Percentiles rank a stretch among this genome's conserved stretches.
phyloP scores from a whole-genome alignment of 352 stramenopile species.

The Aphanomyces astaci region DNA sequence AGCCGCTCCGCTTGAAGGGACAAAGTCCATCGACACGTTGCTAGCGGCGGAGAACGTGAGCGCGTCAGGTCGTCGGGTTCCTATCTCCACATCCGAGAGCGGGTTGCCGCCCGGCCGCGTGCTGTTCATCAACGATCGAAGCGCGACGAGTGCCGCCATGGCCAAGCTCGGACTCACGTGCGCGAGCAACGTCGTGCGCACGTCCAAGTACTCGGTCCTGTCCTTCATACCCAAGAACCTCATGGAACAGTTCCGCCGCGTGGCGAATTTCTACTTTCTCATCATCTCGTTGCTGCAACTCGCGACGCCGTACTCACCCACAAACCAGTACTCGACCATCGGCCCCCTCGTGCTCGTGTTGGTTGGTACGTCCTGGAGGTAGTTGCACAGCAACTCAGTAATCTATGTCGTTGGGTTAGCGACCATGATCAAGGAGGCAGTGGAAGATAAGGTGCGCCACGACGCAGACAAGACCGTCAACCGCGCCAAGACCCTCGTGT shows the following conservation, averaged over 20 bases:
- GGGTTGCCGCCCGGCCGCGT: constrained; percentile 29
- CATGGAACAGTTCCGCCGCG: constrained; percentile 92
- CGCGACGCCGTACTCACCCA: constrained; percentile 78
- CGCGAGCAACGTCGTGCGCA: constrained; percentile 53
- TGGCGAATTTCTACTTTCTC: constrained; percentile 97
- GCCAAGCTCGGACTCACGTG: background rate
- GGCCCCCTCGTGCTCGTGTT: constrained; percentile 71
- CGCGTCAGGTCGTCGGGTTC: background rate
- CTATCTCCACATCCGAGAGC: background rate
- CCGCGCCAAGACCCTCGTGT: constrained; percentile 41
- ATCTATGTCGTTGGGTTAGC: no score
- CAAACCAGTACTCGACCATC: constrained; percentile 83
- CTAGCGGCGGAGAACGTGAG: background rate
- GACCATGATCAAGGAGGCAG: constrained; percentile 79
- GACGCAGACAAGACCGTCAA: constrained; percentile 66
- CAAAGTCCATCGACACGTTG: background rate
- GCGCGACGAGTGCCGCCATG: constrained; percentile 1
- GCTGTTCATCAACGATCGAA: constrained; percentile 59
- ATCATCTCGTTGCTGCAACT: constrained; percentile 93
- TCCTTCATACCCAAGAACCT: constrained; percentile 94
- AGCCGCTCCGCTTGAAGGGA: background rate
- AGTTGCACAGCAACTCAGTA: no score
- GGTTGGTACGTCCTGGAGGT: constrained; percentile 28
- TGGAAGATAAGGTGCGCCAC: constrained; percentile 69
- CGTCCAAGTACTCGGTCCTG: constrained; percentile 91